A percentile compares a stretch with the other conserved stretches of the same genome.
Conservation (phyloP, 352 stramenopile species). For the Pythium biforme region DNA sequence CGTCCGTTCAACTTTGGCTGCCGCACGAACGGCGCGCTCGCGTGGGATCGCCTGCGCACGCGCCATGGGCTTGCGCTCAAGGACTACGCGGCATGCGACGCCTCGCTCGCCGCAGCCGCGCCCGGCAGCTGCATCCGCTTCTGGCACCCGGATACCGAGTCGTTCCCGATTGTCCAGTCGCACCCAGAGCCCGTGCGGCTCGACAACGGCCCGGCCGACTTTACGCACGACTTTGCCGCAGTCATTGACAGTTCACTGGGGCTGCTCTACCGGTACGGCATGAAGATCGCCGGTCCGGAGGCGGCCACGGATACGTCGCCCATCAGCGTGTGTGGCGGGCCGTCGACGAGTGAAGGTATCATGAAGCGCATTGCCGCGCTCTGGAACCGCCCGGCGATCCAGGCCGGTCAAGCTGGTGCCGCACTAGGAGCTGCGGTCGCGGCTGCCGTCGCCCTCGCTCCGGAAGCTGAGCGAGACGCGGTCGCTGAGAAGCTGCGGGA, state of each 20-base stretch:
- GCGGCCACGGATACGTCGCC: neutral
- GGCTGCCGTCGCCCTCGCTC: neutral
- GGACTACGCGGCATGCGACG: slow-evolving; percentile 1
- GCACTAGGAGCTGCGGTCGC: neutral
- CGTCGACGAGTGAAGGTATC: neutral
- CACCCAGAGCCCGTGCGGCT: neutral
- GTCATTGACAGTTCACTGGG: slow-evolving; percentile 4
- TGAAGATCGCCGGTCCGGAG: slow-evolving; percentile 1
- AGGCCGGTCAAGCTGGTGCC: neutral
- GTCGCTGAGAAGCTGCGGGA: neutral
- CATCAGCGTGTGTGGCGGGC: slow-evolving; percentile 3
- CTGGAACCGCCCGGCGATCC: slow-evolving; percentile 5
- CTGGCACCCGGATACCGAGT: slow-evolving; percentile 4
- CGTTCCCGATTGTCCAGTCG: slow-evolving; percentile 1
- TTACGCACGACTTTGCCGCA: slow-evolving; percentile 2
- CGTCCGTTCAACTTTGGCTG: slow-evolving; percentile 4
- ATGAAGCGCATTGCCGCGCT: slow-evolving; percentile 5
- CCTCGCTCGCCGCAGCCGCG: neutral
- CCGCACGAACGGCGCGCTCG: slow-evolving; percentile 7
- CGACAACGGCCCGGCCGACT: slow-evolving; percentile 1
- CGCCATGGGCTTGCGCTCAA: slow-evolving; percentile 4
- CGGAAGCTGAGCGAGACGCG: neutral
- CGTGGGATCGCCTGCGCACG: slow-evolving; percentile 2
- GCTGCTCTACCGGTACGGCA: slow-evolving; percentile 4
- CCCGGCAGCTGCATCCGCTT: slow-evolving; percentile 1